A percentile compares a stretch with the other conserved stretches of the same genome.
Evolutionary conservation across 2,329 filamentous ascomycete species (phyloP).

Genomic region (Colletotrichum sp.): DNA sequence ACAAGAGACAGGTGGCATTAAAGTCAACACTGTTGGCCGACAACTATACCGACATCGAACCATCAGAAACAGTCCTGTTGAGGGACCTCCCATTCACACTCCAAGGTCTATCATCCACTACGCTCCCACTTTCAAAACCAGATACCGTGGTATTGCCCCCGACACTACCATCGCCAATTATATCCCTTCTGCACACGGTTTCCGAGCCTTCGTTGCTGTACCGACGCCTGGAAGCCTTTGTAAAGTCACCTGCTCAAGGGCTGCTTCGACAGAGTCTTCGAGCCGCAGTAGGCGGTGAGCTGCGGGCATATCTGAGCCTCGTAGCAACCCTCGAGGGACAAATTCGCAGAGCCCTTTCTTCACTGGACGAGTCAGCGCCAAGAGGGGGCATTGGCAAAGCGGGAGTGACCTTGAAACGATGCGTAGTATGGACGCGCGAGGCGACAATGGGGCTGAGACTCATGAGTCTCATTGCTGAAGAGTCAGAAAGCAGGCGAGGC

Average conservation of each 20-base stretch:
- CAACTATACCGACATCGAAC: constrained; percentile 61
- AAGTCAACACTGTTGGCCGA: constrained; percentile 64
- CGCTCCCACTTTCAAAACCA: constrained; percentile 75
- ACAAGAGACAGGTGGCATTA: constrained; percentile 56
- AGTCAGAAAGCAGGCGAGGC: constrained; percentile 81
- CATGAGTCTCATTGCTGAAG: constrained; percentile 93
- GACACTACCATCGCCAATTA: constrained; percentile 80
- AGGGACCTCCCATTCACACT: constrained; percentile 90
- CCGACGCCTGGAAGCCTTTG: constrained; percentile 78
- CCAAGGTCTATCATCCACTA: constrained; percentile 88
- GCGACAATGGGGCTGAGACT: constrained; percentile 93
- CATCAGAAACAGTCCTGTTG: constrained; percentile 70
- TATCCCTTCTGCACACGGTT: constrained; percentile 86
- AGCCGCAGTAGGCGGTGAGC: constrained; percentile 82
- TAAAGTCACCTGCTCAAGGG: constrained; percentile 80
- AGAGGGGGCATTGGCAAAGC: constrained; percentile 79
- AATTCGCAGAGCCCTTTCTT: constrained; percentile 80
- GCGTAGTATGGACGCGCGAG: constrained; percentile 96
- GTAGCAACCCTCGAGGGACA: constrained; percentile 93
- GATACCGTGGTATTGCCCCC: constrained; percentile 77
- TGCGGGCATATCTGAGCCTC: constrained; percentile 87
- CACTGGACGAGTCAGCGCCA: constrained; percentile 71
- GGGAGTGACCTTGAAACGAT: constrained; percentile 92
- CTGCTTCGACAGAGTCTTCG: constrained; percentile 92
- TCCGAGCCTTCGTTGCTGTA: constrained; percentile 96